Evolutionary conservation across 768 basidiomycete genomes (phyloP).

Genomic region (Kwoniella dejecticola): DNA sequence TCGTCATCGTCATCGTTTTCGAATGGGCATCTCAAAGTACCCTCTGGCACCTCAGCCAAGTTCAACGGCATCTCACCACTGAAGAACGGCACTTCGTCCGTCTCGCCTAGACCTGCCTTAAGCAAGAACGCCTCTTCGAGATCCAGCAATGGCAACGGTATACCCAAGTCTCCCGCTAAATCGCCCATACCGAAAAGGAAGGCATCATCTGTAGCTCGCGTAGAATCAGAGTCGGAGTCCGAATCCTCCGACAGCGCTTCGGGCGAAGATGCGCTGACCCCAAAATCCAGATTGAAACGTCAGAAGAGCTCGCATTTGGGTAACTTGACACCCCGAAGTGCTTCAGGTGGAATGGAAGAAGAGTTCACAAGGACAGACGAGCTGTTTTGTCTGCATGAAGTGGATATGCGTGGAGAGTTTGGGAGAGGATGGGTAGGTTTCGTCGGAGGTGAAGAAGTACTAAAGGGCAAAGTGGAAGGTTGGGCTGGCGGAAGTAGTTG

Average conservation of each 20-base stretch:
- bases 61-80: conserved; percentile 12
- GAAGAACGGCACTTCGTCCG: conserved; percentile 4
- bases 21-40: conserved; percentile 9
- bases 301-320: background rate
- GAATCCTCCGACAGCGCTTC: conserved; percentile 10
- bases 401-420: conserved; percentile 38
- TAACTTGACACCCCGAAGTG: conserved; percentile 11
- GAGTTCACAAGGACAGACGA: conserved; percentile 16
- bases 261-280: conserved; percentile 22
- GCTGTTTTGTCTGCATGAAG: conserved; percentile 22
- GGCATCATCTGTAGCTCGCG: conserved; percentile 8
- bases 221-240: conserved; percentile 32
- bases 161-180: conserved; percentile 3
- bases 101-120: background rate
- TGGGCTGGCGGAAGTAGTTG: conserved; percentile 26
- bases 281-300: conserved; percentile 17
- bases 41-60: background rate
- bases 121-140: background rate
- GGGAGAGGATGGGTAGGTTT: conserved; percentile 44
- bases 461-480: conserved; percentile 30
- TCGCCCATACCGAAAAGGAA: conserved; percentile 25
- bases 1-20: background rate
- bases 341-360: conserved; percentile 12
- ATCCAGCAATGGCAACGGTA: background rate
- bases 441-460: conserved; percentile 30